Conservation (phyloP, 768 basidiomycete species). For the Boletus edulis region DNA sequence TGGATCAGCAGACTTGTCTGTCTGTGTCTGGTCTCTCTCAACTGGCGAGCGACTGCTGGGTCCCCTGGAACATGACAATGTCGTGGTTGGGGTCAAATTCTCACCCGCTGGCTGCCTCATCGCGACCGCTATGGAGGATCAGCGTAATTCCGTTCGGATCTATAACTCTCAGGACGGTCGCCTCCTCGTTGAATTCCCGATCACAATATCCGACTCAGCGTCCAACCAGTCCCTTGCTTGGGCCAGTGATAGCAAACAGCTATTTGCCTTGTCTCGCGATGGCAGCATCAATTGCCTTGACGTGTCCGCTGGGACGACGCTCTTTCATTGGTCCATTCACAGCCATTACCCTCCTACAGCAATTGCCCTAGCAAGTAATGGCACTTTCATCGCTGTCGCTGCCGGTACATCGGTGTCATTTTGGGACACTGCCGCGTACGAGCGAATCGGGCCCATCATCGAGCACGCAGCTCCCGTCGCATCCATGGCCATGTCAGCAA, state of each 20-base stretch:
- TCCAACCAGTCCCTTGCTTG: neutral
- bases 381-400: neutral
- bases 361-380: neutral
- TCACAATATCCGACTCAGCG: neutral
- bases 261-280: neutral
- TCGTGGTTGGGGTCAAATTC: neutral
- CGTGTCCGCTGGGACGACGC: neutral
- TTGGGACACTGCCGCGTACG: neutral
- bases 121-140: neutral
- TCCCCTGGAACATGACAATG: neutral
- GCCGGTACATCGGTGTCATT: neutral
- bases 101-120: neutral
- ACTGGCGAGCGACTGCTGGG: neutral
- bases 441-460: neutral
- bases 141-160: neutral
- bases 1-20: neutral
- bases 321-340: neutral
- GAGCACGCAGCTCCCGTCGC: neutral
- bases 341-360: neutral
- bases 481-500: conserved; percentile 1
- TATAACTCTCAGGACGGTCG: neutral
- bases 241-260: neutral
- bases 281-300: neutral
- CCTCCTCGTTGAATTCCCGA: neutral
- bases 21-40: neutral